Evolutionary conservation across 305 asterid genomes (phyloP).

Genomic region (Andrographis paniculata): DNA sequence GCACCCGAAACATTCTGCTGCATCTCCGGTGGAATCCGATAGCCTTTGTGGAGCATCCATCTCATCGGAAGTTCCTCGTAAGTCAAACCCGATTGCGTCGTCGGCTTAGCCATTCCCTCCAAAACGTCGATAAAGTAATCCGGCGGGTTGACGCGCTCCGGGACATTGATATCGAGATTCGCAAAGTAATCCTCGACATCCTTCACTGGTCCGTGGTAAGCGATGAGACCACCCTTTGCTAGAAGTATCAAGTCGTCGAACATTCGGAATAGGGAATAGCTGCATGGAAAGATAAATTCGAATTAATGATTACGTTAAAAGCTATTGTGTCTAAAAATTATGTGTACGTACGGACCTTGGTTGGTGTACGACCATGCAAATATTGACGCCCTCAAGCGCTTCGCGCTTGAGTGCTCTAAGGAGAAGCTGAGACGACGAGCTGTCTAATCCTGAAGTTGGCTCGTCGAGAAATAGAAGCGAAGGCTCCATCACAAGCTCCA

Average conservation of each 20-base stretch:
- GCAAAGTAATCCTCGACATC: constrained; percentile 86
- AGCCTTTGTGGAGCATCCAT: constrained; percentile 92
- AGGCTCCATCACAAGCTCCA: constrained; percentile 98
- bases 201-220: constrained; percentile 76
- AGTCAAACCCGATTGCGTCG: constrained; percentile 40
- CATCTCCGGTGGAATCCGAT: constrained; percentile 71
- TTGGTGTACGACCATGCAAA: constrained; percentile 90
- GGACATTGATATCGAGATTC: constrained; percentile 52
- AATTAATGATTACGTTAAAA: no score
- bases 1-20: constrained; percentile 28
- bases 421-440: constrained; percentile 86
- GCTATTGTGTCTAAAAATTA: not conserved
- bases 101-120: constrained; percentile 72
- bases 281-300: constrained; percentile 37
- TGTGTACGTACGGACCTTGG: no score
- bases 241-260: constrained; percentile 93
- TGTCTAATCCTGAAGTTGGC: constrained; percentile 93
- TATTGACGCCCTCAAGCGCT: constrained; percentile 85
- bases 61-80: constrained; percentile 75
- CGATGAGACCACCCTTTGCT: constrained; percentile 93
- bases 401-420: constrained; percentile 90
- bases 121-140: constrained; percentile 85
- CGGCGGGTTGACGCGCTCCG: constrained; percentile 89
- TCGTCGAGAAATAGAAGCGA: constrained; percentile 83
- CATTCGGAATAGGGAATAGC: constrained; percentile 85